phyloP scores from a whole-genome alignment of 139 green algal genomes.

The Coelastrella sp. region DNA sequence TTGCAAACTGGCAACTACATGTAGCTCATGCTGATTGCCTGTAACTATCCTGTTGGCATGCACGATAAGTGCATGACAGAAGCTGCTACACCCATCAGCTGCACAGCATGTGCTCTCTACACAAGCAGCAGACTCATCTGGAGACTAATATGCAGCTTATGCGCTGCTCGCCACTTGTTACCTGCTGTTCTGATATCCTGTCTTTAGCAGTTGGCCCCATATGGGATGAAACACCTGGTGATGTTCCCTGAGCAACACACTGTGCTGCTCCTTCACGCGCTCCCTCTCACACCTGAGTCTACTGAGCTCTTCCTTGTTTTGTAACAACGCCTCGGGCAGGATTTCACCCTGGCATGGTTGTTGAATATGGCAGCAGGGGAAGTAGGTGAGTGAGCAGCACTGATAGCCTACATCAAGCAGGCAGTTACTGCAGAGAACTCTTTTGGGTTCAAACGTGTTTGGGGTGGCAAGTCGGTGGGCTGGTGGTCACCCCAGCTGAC shows the following conservation, averaged over 20 bases:
- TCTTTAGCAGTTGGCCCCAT: slow-evolving; percentile 98
- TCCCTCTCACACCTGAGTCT: slow-evolving; percentile 65
- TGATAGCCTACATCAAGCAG: too few species aligned
- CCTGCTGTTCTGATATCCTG: slow-evolving; percentile 93
- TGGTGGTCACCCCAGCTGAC: too few species aligned
- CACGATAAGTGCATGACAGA: too few species aligned
- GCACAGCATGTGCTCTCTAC: neutral
- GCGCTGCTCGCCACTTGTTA: neutral
- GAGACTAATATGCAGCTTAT: neutral
- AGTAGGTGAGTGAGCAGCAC: too few species aligned
- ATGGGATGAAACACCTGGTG: slow-evolving; percentile 91
- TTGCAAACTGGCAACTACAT: too few species aligned
- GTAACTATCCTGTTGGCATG: too few species aligned
- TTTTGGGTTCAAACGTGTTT: too few species aligned
- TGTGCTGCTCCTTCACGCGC: slow-evolving; percentile 70
- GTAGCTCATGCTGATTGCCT: too few species aligned
- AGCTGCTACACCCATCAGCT: too few species aligned
- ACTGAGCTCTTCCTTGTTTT: slow-evolving; percentile 54
- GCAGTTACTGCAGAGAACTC: too few species aligned
- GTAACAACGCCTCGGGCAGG: neutral
- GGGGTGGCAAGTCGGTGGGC: too few species aligned
- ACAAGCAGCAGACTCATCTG: neutral
- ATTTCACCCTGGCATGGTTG: slow-evolving; percentile 8
- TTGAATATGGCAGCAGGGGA: too few species aligned
- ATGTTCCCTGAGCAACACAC: slow-evolving; percentile 70